Percentiles rank a stretch among this genome's conserved stretches.
phyloP scores from a whole-genome alignment of 192 early-diverging fungal species.

The Diversispora epigaea region DNA sequence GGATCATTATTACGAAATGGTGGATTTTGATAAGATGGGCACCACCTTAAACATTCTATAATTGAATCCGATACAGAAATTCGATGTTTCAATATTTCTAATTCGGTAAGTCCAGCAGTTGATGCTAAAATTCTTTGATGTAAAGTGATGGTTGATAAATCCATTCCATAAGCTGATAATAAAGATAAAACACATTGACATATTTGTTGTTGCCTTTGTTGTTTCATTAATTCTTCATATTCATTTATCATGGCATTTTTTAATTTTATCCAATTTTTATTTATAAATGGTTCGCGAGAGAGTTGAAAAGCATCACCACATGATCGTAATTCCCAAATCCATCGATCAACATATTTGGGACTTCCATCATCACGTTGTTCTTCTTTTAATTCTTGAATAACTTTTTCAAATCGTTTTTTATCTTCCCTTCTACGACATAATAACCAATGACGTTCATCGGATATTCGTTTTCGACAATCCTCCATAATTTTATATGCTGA shows the following conservation, averaged over 20 bases:
- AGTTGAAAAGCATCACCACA: not conserved
- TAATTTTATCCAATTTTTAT: constrained; percentile 2
- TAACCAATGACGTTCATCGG: not conserved
- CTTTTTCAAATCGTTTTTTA: no score
- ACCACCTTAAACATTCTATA: constrained; percentile 17
- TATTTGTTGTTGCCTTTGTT: not conserved
- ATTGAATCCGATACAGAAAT: constrained; percentile 15
- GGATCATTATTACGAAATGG: constrained; percentile 24
- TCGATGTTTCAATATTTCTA: not conserved
- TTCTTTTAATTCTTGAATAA: no score
- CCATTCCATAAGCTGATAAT: not conserved
- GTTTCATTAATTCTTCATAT: not conserved
- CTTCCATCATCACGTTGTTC: no score
- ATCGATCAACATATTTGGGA: no score
- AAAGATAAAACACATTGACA: not conserved
- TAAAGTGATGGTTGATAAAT: not conserved
- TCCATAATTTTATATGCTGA: not conserved
- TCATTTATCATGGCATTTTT: not conserved
- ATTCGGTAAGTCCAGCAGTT: no score
- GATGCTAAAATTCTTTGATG: no score
- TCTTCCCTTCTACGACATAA: constrained; percentile 4
- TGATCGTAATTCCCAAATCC: not conserved
- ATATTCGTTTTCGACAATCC: not conserved
- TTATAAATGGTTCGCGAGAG: not conserved
- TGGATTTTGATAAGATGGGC: constrained; percentile 11